These are phyloP conservation scores for Paragyromitra xinjiangensis DNA, from an alignment of 495 filamentous ascomycete genomes.

Conservation along the genomic window DNA sequence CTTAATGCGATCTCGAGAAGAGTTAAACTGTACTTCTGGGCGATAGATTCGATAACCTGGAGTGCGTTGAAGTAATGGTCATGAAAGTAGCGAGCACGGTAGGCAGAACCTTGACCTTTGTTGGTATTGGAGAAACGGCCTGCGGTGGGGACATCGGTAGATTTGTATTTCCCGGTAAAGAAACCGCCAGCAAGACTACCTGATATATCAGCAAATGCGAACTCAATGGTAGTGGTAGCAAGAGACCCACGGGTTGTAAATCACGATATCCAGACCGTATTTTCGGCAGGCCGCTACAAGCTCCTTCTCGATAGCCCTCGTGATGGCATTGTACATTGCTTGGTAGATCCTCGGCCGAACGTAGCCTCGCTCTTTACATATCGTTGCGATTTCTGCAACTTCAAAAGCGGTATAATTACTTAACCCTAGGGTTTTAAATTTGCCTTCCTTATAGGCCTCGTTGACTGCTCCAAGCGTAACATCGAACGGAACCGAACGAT, in stretches of 20 bases:
- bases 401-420: slow-evolving; percentile 90
- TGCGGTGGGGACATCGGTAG: slow-evolving; percentile 66
- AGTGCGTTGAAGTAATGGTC: slow-evolving; percentile 81
- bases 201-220: slow-evolving; percentile 3
- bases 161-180: slow-evolving; percentile 86
- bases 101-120: slow-evolving; percentile 65
- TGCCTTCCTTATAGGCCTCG: slow-evolving; percentile 84
- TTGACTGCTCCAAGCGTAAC: slow-evolving; percentile 81
- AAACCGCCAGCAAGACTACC: slow-evolving; percentile 70
- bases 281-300: slow-evolving; percentile 80
- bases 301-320: slow-evolving; percentile 80
- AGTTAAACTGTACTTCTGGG: slow-evolving; percentile 76
- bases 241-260: slow-evolving; percentile 76
- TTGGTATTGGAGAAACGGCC: slow-evolving; percentile 75
- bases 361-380: slow-evolving; percentile 81
- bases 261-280: slow-evolving; percentile 84
- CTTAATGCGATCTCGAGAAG: slow-evolving; percentile 84
- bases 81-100: slow-evolving; percentile 82
- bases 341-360: slow-evolving; percentile 75
- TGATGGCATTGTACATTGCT: slow-evolving; percentile 77
- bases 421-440: slow-evolving; percentile 82
- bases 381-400: slow-evolving; percentile 85
- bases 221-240: neutral
- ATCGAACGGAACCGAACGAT: slow-evolving; percentile 78
- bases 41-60: slow-evolving; percentile 74